Base-by-base conservation (phyloP, 208 protist genomes). In the Porcisia deanei region DNA sequence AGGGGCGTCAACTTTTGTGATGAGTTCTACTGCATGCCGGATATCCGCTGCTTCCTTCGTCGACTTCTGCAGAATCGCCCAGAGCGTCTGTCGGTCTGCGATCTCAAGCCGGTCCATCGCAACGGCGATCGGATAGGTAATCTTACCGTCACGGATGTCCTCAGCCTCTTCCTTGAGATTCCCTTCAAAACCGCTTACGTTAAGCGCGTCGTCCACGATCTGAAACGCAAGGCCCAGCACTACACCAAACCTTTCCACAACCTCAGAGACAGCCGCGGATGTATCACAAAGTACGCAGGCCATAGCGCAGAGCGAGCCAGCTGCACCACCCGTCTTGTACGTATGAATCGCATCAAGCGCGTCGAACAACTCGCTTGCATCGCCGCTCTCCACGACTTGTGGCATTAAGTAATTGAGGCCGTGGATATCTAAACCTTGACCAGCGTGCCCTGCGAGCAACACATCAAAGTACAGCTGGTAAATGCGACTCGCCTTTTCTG, bases 391-490 rank as follows among this genome's bases (percentile, higher is more conserved):
- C 7, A 95, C 82, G 14, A 67, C 79, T 16, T 78, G 72, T 10
- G 86, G 85, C 85, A 95, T 88, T 47, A 93, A 57, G 73, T 88
- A 68, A 59, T 79, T 68, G 3, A 95, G 60, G 6, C 88, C 88
- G 75, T 79, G 25, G 69, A 95, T 90, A 67, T 95, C 91, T 3
- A 95, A 73, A 14, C 86, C 91, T 67, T 95, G 91, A 3, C 91
- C 91, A 34, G 79, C 80, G 69, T 95, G 91, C 1, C 87, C 88
- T 18, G 76, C 76, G 45, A 86, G 75, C 47, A 95, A 66, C 16
- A 89, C 65, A 58, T 91, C 87, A 77, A 91, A 86, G 64, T 89
- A 91, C 14, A 93, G 71, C 58, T 90, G 67, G 67, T 93, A 92
- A 61, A 95, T 80, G 14, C 63, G 66, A 12, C 61, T 78, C 8